Evolutionary conservation across 768 basidiomycete genomes (phyloP).

Genomic region (Lentinula detonsa): DNA sequence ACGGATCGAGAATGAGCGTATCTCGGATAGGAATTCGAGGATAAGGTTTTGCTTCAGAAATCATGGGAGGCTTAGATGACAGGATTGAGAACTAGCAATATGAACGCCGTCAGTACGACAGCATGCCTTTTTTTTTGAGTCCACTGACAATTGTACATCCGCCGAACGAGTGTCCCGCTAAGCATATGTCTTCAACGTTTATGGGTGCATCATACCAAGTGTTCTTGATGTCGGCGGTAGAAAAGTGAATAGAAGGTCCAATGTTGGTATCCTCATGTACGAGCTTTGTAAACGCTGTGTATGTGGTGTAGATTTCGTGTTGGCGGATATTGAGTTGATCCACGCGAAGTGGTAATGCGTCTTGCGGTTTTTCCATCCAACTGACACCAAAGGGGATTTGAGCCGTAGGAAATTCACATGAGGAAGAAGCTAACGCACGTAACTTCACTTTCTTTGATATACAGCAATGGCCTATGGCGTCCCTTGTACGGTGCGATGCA

Average conservation of each 20-base stretch:
- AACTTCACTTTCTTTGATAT: slow-evolving; percentile 53
- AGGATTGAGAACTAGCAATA: slow-evolving; percentile 48
- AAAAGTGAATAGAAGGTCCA: background rate
- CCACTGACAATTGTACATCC: slow-evolving; percentile 38
- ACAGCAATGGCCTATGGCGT: slow-evolving; percentile 29
- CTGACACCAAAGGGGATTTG: slow-evolving; percentile 13
- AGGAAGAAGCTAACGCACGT: slow-evolving; percentile 28
- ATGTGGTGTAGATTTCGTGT: slow-evolving; percentile 62
- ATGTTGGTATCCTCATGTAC: slow-evolving; percentile 18
- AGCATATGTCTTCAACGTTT: slow-evolving; percentile 26
- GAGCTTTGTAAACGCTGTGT: slow-evolving; percentile 53
- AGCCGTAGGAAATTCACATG: background rate
- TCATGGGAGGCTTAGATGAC: slow-evolving; percentile 37
- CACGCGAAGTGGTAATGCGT: slow-evolving; percentile 43
- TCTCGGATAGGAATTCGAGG: slow-evolving; percentile 46
- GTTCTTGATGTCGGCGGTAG: background rate
- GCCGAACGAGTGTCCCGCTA: slow-evolving; percentile 43
- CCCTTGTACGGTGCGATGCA: slow-evolving; percentile 30
- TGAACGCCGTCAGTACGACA: background rate
- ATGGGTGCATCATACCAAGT: slow-evolving; percentile 18
- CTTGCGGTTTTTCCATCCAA: slow-evolving; percentile 18
- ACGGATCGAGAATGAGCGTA: slow-evolving; percentile 72
- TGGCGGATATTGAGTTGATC: slow-evolving; percentile 69
- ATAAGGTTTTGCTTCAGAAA: slow-evolving; percentile 18
- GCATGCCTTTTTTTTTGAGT: background rate